Evolutionary conservation across 108 stramenopile species (phyloP).

Genomic region (Seminavis robusta): DNA sequence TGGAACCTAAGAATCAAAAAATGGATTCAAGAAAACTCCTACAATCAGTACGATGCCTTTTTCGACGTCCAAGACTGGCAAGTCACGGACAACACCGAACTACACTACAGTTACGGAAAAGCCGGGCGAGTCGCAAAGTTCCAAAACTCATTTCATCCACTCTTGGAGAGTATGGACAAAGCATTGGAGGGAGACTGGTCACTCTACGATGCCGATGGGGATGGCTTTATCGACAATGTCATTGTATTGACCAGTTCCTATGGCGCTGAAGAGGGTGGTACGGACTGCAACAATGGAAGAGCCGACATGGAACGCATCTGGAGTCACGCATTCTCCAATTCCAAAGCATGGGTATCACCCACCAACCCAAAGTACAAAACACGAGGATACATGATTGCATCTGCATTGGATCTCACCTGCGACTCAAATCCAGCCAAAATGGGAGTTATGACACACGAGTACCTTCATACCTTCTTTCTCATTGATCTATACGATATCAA

Average conservation of each 20-base stretch:
- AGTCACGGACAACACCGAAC: slow-evolving; percentile 11
- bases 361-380: slow-evolving; percentile 11
- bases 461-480: slow-evolving; percentile 34
- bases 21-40: too few relatives aligned
- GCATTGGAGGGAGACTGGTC: slow-evolving; percentile 1
- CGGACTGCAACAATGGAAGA: slow-evolving; percentile 20
- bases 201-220: slow-evolving; percentile 2
- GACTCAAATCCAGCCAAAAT: slow-evolving; percentile 18
- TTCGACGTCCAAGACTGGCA: too few relatives aligned
- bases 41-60: too few relatives aligned
- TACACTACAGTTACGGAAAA: slow-evolving; percentile 9
- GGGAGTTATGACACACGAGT: slow-evolving; percentile 38
- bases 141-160: slow-evolving; percentile 7
- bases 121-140: slow-evolving; percentile 5
- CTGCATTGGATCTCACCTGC: slow-evolving; percentile 23
- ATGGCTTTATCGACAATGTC: slow-evolving; percentile 4
- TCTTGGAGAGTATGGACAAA: slow-evolving; percentile 6
- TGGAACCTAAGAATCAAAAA: too few relatives aligned
- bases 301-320: slow-evolving; percentile 13
- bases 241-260: slow-evolving; percentile 29
- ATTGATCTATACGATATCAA: slow-evolving; percentile 35
- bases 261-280: slow-evolving; percentile 19
- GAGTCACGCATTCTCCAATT: slow-evolving; percentile 11
- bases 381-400: slow-evolving; percentile 9
- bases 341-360: background rate